These are phyloP conservation scores for Pinus albicaulis DNA, from an alignment of 75 land plant genomes.

Conservation along the genomic window DNA sequence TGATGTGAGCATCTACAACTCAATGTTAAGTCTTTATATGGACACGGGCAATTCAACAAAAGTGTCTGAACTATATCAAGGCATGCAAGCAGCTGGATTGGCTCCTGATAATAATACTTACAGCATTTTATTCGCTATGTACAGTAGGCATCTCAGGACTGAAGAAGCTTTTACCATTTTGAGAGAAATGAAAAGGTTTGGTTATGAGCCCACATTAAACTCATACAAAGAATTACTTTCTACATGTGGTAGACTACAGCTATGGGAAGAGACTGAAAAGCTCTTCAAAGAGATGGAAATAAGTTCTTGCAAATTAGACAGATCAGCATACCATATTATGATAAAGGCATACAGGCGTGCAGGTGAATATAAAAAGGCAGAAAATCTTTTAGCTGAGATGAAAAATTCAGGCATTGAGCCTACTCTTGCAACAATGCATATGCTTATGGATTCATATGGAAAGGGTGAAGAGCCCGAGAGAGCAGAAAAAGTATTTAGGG, in stretches of 20 bases:
- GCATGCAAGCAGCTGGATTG: slow-evolving; percentile 49
- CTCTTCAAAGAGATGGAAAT: slow-evolving; percentile 51
- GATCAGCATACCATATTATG: slow-evolving; percentile 76
- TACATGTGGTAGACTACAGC: slow-evolving; percentile 59
- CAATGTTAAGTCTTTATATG: slow-evolving; percentile 61
- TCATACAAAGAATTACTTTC: slow-evolving; percentile 69
- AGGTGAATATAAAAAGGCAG: slow-evolving; percentile 64
- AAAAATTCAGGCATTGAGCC: slow-evolving; percentile 69
- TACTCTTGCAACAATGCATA: slow-evolving; percentile 72
- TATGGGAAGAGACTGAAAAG: slow-evolving; percentile 60
- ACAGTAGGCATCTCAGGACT: slow-evolving; percentile 66
- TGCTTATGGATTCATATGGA: slow-evolving; percentile 85
- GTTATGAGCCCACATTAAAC: slow-evolving; percentile 56
- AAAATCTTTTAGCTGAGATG: slow-evolving; percentile 64
- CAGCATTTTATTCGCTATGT: slow-evolving; percentile 67
- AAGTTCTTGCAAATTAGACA: slow-evolving; percentile 55
- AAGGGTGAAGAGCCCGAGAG: slow-evolving; percentile 63
- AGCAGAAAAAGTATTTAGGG: slow-evolving; percentile 68
- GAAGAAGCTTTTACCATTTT: slow-evolving; percentile 72
- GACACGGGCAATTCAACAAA: slow-evolving; percentile 50
- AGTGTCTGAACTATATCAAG: slow-evolving; percentile 42
- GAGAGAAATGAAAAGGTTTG: slow-evolving; percentile 56
- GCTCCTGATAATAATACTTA: slow-evolving; percentile 67
- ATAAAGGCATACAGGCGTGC: slow-evolving; percentile 80
- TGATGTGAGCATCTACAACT: slow-evolving; percentile 69